Evolutionary conservation across 2,329 filamentous ascomycete species (phyloP).

Genomic region (Xylaria sp.): DNA sequence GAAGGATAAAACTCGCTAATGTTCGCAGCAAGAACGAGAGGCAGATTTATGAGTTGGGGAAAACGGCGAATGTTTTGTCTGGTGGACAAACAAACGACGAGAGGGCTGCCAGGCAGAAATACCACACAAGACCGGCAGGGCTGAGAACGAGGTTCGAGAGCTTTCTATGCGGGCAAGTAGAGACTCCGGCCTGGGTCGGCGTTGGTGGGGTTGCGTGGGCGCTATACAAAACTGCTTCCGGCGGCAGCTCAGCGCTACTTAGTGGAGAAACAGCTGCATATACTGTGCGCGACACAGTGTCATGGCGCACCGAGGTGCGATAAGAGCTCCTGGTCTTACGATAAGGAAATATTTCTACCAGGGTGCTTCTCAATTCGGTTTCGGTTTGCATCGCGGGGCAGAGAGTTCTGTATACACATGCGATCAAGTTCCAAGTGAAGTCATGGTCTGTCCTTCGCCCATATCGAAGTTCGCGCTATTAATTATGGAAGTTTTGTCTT

Average conservation of each 20-base stretch:
- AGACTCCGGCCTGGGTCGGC: slow-evolving; percentile 8
- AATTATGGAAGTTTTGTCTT: background rate
- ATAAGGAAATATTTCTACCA: slow-evolving; percentile 40
- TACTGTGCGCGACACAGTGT: slow-evolving; percentile 12
- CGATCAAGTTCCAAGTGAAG: background rate
- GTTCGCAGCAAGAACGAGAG: background rate
- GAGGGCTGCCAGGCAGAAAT: slow-evolving; percentile 27
- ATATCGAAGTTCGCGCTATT: background rate
- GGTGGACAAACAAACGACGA: slow-evolving; percentile 5
- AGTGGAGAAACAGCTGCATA: slow-evolving; percentile 1
- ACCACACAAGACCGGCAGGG: slow-evolving; percentile 21
- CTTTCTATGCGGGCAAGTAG: slow-evolving; percentile 39
- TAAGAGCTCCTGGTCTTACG: slow-evolving; percentile 33
- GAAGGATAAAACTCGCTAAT: slow-evolving; percentile 7
- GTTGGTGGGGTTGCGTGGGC: slow-evolving; percentile 30
- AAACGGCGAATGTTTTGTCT: background rate
- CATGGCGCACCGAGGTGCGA: slow-evolving; percentile 9
- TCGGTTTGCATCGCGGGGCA: slow-evolving; percentile 29
- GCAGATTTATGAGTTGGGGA: slow-evolving; percentile 2
- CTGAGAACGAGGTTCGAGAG: slow-evolving; percentile 41
- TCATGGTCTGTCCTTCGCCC: background rate
- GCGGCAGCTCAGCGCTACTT: slow-evolving; percentile 19
- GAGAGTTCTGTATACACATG: background rate
- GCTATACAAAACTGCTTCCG: slow-evolving; percentile 28
- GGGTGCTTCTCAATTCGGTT: background rate